A percentile compares a stretch with the other conserved stretches of the same genome.
phyloP scores from a whole-genome alignment of 1,139 yeast species.

The Yamadazyma oceani region DNA sequence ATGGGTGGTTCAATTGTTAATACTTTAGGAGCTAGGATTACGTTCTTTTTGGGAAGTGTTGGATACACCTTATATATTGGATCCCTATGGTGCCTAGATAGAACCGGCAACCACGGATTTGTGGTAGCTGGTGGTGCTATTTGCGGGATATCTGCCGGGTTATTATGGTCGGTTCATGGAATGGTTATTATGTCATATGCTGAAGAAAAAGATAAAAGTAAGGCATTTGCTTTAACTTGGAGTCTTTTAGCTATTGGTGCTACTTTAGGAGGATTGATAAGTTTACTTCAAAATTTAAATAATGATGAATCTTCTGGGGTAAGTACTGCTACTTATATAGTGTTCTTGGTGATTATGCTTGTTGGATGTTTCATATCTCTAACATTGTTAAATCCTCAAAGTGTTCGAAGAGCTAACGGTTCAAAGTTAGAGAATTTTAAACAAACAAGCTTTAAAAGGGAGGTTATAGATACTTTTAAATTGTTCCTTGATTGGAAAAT shows the following conservation, averaged over 20 bases:
- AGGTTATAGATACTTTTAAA: constrained; percentile 39
- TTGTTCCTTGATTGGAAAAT: constrained; percentile 34
- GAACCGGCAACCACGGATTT: constrained; percentile 50
- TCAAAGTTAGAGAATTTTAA: constrained; percentile 44
- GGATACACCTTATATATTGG: constrained; percentile 58
- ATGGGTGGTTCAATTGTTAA: constrained; percentile 61
- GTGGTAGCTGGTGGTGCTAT: constrained; percentile 59
- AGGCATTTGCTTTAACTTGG: constrained; percentile 57
- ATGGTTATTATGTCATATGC: constrained; percentile 57
- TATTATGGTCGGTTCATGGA: constrained; percentile 58
- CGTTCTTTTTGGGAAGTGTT: constrained; percentile 52
- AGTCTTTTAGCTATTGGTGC: constrained; percentile 62
- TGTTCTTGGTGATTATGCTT: constrained; percentile 54
- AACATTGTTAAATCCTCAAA: constrained; percentile 47
- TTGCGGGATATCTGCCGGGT: constrained; percentile 55
- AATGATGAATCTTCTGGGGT: constrained; percentile 33
- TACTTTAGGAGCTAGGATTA: constrained; percentile 46
- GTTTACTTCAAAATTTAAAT: constrained; percentile 49
- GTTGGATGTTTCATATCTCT: constrained; percentile 45
- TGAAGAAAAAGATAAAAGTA: constrained; percentile 51
- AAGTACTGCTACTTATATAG: constrained; percentile 55
- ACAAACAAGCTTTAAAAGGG: constrained; percentile 24
- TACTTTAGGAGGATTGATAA: constrained; percentile 56
- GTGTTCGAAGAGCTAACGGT: constrained; percentile 53
- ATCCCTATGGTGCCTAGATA: constrained; percentile 48